Evolutionary conservation across 176 grass and related monocot species (phyloP).

Genomic region (Phoenix dactylifera): DNA sequence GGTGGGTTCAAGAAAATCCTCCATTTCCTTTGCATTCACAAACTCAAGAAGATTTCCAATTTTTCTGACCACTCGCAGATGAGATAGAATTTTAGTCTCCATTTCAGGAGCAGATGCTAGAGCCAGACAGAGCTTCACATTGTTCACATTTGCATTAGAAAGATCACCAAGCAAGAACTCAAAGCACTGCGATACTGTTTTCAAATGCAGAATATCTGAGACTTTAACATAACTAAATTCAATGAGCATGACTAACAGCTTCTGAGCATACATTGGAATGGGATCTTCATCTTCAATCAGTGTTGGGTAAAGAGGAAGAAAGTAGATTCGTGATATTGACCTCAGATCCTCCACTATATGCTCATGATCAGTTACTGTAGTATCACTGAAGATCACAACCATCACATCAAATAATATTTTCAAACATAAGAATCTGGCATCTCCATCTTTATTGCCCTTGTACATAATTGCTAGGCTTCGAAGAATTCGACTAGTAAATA

Average conservation of each 20-base stretch:
- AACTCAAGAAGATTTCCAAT: conserved; percentile 91
- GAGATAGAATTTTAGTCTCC: conserved; percentile 77
- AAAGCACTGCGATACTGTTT: conserved; percentile 79
- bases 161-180: conserved; percentile 81
- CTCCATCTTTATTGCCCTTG: conserved; percentile 82
- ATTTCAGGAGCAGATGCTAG: conserved; percentile 77
- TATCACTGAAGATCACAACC: conserved; percentile 24
- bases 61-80: conserved; percentile 81
- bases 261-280: conserved; percentile 96
- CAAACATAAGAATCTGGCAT: conserved; percentile 64
- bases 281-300: conserved; percentile 95
- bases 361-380: conserved; percentile 39
- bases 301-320: conserved; percentile 80
- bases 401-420: conserved; percentile 22
- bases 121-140: conserved; percentile 88
- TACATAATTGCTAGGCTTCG: conserved; percentile 72
- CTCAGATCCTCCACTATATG: conserved; percentile 52
- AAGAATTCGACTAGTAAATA: conserved; percentile 64
- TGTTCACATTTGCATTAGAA: conserved; percentile 96
- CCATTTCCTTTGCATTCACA: conserved; percentile 83
- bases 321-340: conserved; percentile 59
- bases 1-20: conserved; percentile 94
- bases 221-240: conserved; percentile 88
- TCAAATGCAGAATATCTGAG: conserved; percentile 82
- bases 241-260: conserved; percentile 89